A percentile compares a stretch with the other conserved stretches of the same genome.
phyloP scores from a whole-genome alignment of 1,284 basidiomycete genomes.

The Paramarasmius palmivorus region DNA sequence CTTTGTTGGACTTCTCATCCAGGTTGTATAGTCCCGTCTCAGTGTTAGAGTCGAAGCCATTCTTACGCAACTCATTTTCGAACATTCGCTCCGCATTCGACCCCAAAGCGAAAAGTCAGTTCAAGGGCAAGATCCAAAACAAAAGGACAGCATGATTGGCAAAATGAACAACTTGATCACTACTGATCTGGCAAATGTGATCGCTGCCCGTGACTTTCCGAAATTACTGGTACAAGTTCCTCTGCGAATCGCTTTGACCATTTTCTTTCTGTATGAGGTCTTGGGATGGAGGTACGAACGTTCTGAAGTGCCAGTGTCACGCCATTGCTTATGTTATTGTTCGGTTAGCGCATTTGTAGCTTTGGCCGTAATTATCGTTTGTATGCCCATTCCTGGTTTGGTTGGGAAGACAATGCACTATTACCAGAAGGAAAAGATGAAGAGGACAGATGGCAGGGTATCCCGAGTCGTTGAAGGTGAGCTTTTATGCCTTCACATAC shows the following conservation, averaged over 20 bases:
- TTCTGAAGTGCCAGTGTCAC: too few relatives aligned
- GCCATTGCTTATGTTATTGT: too few relatives aligned
- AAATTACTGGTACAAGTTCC: conserved; percentile 21
- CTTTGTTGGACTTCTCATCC: neutral
- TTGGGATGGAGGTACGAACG: conserved; percentile 50
- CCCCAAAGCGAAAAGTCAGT: conserved; percentile 50
- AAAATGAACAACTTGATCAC: conserved; percentile 40
- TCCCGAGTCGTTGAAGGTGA: conserved; percentile 38
- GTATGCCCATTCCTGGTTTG: conserved; percentile 50
- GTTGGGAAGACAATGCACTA: conserved; percentile 22
- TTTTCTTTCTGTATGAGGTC: conserved; percentile 44
- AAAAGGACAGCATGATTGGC: conserved; percentile 31
- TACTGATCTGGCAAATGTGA: conserved; percentile 23
- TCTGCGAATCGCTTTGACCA: conserved; percentile 31
- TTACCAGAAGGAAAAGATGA: conserved; percentile 19
- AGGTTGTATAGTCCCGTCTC: conserved; percentile 33
- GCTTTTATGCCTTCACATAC: neutral
- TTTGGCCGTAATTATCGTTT: conserved; percentile 45
- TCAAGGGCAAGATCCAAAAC: conserved; percentile 5
- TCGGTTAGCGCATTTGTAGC: conserved; percentile 50
- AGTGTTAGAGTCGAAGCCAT: conserved; percentile 60
- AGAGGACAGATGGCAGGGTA: conserved; percentile 24
- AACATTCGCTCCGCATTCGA: conserved; percentile 68
- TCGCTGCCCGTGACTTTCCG: conserved; percentile 21
- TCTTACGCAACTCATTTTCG: conserved; percentile 70